Evolutionary conservation across 1,284 basidiomycete genomes (phyloP).

Genomic region (Sporisorium scitamineum): DNA sequence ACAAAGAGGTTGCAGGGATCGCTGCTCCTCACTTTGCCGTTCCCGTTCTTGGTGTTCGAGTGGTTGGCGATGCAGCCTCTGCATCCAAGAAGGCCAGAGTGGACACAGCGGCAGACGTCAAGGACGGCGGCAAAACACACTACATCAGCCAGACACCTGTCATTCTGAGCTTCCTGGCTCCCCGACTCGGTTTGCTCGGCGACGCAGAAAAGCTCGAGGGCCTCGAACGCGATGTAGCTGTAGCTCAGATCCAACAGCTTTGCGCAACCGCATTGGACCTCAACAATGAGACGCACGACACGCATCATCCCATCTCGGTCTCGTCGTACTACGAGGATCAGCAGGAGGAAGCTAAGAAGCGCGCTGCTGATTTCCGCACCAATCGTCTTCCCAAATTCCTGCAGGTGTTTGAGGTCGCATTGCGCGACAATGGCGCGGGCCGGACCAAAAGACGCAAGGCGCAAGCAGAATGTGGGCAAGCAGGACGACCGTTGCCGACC

Average conservation of each 20-base stretch:
- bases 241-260: conserved; percentile 70
- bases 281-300: conserved; percentile 71
- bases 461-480: conserved; percentile 70
- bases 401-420: conserved; percentile 69
- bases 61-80: background rate
- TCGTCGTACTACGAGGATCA: conserved; percentile 72
- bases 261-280: conserved; percentile 72
- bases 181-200: conserved; percentile 68
- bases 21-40: conserved; percentile 66
- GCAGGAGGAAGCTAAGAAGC: conserved; percentile 68
- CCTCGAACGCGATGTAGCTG: conserved; percentile 36
- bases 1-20: conserved; percentile 18
- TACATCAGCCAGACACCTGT: conserved; percentile 71
- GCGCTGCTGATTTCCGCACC: conserved; percentile 71
- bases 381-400: conserved; percentile 73
- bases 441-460: conserved; percentile 53
- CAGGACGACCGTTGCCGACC: conserved; percentile 72
- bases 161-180: conserved; percentile 72
- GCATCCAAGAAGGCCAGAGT: conserved; percentile 5
- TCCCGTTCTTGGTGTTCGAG: conserved; percentile 62
- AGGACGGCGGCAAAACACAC: conserved; percentile 6
- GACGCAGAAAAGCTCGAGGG: conserved; percentile 24
- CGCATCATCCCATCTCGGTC: conserved; percentile 47
- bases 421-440: conserved; percentile 45
- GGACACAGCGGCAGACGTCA: conserved; percentile 2